Evolutionary conservation across 371 early-diverging fungal species (phyloP).

Genomic region (Chytridium lagenaria): DNA sequence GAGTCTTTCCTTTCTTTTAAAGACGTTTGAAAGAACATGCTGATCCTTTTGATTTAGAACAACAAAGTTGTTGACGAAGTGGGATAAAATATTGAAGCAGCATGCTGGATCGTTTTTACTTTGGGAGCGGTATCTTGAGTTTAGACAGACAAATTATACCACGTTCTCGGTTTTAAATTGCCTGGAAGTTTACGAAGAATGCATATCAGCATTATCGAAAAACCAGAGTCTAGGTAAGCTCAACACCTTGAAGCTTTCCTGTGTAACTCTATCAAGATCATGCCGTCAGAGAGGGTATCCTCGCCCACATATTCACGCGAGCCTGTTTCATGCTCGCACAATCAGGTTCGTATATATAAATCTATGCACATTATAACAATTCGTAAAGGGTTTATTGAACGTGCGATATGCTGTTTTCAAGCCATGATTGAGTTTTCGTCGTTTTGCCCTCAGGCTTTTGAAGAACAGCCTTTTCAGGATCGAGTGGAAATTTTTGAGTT

Average conservation of each 20-base stretch:
- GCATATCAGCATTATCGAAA: conserved; percentile 50
- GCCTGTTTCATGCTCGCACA: conserved; percentile 70
- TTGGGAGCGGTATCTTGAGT: conserved; percentile 80
- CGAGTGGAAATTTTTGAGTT: conserved; percentile 65
- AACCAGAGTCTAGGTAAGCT: background rate
- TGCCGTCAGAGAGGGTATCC: conserved; percentile 61
- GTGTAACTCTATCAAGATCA: conserved; percentile 30
- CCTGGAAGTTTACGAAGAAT: conserved; percentile 69
- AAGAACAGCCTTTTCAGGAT: conserved; percentile 49
- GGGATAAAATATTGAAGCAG: conserved; percentile 69
- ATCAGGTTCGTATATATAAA: conserved; percentile 42
- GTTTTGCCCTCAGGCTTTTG: conserved; percentile 64
- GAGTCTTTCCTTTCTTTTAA: conserved; percentile 26
- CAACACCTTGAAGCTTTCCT: background rate
- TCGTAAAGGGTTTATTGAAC: conserved; percentile 70
- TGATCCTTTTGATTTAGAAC: conserved; percentile 41
- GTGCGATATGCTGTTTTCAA: conserved; percentile 70
- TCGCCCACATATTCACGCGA: conserved; percentile 69
- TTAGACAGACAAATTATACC: conserved; percentile 73
- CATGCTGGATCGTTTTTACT: conserved; percentile 59
- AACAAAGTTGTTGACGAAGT: conserved; percentile 66
- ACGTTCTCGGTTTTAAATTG: conserved; percentile 71
- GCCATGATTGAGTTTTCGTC: conserved; percentile 76
- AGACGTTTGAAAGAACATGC: background rate
- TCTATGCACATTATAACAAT: background rate